phyloP scores from a whole-genome alignment of 2,329 filamentous ascomycete genomes.

The Curvularia eragrostidis region DNA sequence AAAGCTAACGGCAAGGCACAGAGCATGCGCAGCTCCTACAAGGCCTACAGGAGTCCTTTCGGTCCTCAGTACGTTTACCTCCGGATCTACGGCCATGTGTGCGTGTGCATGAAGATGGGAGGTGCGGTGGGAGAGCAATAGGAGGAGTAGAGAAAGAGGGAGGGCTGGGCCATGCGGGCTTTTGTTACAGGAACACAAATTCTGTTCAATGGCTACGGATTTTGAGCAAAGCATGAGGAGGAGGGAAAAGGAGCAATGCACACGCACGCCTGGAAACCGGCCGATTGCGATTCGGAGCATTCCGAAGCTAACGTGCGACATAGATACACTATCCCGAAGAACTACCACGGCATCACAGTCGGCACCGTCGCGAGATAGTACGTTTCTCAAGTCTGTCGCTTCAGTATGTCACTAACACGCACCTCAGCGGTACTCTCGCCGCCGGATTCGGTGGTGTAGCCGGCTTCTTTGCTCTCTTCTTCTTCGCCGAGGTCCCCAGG shows the following conservation, averaged over 20 bases:
- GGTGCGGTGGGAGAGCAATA: background rate
- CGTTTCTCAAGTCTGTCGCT: slow-evolving; percentile 33
- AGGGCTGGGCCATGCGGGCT: background rate
- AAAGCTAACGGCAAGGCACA: slow-evolving; percentile 28
- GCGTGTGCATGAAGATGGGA: background rate
- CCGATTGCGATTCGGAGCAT: background rate
- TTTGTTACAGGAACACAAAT: background rate
- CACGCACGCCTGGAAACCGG: background rate
- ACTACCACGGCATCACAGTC: slow-evolving; percentile 60
- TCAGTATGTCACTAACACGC: slow-evolving; percentile 15
- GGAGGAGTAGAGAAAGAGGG: slow-evolving; percentile 5
- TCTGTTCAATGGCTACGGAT: background rate
- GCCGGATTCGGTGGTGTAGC: slow-evolving; percentile 64
- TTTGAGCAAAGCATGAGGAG: background rate
- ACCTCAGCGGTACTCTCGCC: slow-evolving; percentile 51
- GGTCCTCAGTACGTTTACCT: slow-evolving; percentile 61
- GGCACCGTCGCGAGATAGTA: slow-evolving; percentile 54
- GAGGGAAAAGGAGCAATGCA: background rate
- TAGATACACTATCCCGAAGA: slow-evolving; percentile 59
- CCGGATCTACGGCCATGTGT: slow-evolving; percentile 8
- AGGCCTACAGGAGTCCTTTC: slow-evolving; percentile 63
- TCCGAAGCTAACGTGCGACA: slow-evolving; percentile 23
- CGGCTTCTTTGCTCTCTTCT: slow-evolving; percentile 67
- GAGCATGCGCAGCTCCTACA: slow-evolving; percentile 50
- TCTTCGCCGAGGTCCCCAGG: slow-evolving; percentile 69